These are phyloP conservation scores for Fraxinus cuspidata DNA, from an alignment of 257 asterid species.

Conservation along the genomic window DNA sequence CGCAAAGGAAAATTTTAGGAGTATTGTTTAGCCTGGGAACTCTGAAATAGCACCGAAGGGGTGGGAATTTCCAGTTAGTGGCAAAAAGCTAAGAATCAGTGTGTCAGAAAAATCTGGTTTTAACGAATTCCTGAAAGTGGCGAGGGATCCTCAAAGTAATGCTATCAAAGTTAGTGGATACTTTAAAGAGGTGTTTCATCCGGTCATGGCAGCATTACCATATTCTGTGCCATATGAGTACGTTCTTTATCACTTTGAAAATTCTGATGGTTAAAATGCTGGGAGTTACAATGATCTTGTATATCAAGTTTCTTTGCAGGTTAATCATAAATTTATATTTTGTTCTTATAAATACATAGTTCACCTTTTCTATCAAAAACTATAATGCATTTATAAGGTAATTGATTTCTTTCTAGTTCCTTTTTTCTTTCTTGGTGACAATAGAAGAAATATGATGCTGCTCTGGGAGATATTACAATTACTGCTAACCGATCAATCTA, in stretches of 20 bases:
- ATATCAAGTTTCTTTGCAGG: constrained; percentile 50
- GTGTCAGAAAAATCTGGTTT: constrained; percentile 31
- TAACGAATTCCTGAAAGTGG: constrained; percentile 27
- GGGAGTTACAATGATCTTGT: constrained; percentile 53
- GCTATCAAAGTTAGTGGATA: constrained; percentile 34
- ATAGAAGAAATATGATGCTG: constrained; percentile 39
- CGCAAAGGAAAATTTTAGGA: constrained; percentile 11
- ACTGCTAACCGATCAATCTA: constrained; percentile 37
- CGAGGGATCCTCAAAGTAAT: constrained; percentile 28
- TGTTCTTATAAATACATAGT: background rate
- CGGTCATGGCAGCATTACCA: constrained; percentile 43
- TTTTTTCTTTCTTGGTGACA: constrained; percentile 12
- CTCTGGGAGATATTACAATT: constrained; percentile 47
- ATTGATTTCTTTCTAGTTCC: background rate
- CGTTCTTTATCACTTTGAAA: constrained; percentile 24
- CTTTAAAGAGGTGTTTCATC: constrained; percentile 35
- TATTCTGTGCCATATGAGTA: constrained; percentile 40
- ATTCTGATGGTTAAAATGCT: constrained; percentile 30
- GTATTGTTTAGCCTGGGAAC: constrained; percentile 41
- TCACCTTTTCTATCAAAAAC: background rate
- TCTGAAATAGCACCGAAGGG: constrained; percentile 35
- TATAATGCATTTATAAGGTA: background rate
- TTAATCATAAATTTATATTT: background rate
- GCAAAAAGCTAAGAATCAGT: constrained; percentile 32
- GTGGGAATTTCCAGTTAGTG: constrained; percentile 39